These are phyloP conservation scores for Neofusicoccum parvum DNA, from an alignment of 2,329 filamentous ascomycete species.

Conservation along the genomic window DNA sequence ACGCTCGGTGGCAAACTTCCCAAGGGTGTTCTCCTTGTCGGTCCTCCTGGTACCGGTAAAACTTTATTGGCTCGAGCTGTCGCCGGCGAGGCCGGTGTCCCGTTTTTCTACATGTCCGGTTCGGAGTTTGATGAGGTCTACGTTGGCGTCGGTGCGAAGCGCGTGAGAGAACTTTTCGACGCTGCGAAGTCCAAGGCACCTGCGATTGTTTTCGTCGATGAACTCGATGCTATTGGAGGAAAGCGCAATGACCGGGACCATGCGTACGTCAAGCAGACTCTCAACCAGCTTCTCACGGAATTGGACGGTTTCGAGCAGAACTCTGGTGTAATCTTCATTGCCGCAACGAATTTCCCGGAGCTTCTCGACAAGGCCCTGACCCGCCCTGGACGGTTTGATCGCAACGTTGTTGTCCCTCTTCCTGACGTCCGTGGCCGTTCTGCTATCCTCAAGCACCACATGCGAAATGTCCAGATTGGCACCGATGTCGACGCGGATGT, in stretches of 20 bases:
- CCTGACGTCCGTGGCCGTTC: slow-evolving; percentile 93
- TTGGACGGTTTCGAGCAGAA: slow-evolving; percentile 96
- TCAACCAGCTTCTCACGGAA: slow-evolving; percentile 96
- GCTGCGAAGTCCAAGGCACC: slow-evolving; percentile 84
- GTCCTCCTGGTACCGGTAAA: slow-evolving; percentile 96
- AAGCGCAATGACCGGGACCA: slow-evolving; percentile 92
- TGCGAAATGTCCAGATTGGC: slow-evolving; percentile 82
- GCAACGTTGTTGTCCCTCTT: slow-evolving; percentile 83
- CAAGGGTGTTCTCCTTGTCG: slow-evolving; percentile 93
- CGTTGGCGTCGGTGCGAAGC: slow-evolving; percentile 94
- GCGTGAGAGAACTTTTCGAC: slow-evolving; percentile 88
- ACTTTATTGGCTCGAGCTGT: slow-evolving; percentile 93
- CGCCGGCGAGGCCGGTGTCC: slow-evolving; percentile 93
- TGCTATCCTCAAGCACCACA: slow-evolving; percentile 90
- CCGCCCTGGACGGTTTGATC: slow-evolving; percentile 92
- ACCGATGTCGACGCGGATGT: slow-evolving; percentile 80
- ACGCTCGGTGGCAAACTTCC: slow-evolving; percentile 94
- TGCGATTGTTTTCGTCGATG: slow-evolving; percentile 93
- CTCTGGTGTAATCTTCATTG: slow-evolving; percentile 92
- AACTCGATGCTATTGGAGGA: slow-evolving; percentile 90
- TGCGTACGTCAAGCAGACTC: slow-evolving; percentile 93
- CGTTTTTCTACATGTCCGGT: slow-evolving; percentile 99
- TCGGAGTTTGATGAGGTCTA: slow-evolving; percentile 99
- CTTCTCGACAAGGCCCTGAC: slow-evolving; percentile 92
- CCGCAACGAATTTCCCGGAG: slow-evolving; percentile 94